phyloP scores from a whole-genome alignment of 2,329 filamentous ascomycete genomes.

The Teratosphaeria gauchensis region DNA sequence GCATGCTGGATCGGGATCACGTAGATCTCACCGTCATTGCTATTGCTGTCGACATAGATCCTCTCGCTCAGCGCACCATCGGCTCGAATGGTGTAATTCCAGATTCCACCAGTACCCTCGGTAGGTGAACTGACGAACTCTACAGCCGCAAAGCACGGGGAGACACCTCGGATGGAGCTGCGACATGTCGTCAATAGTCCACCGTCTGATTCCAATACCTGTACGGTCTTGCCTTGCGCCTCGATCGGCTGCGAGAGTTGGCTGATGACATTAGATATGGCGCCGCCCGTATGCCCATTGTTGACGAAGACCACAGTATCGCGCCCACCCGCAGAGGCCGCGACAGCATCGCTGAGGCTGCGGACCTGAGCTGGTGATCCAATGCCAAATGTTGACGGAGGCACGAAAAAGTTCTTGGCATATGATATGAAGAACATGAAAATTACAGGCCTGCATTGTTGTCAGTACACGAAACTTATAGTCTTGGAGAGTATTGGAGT shows the following conservation, averaged over 20 bases:
- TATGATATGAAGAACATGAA: constrained; percentile 33
- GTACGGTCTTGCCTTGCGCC: constrained; percentile 45
- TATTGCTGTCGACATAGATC: constrained; percentile 53
- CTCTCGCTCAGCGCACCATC: constrained; percentile 60
- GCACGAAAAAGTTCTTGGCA: constrained; percentile 73
- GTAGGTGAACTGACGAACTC: constrained; percentile 66
- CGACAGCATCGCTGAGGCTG: constrained; percentile 55
- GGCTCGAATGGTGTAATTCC: constrained; percentile 79
- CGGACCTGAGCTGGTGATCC: constrained; percentile 52
- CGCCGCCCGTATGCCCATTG: constrained; percentile 56
- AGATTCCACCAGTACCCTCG: constrained; percentile 56
- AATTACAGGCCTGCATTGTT: constrained; percentile 35
- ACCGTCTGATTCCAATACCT: constrained; percentile 45
- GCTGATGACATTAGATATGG: constrained; percentile 63
- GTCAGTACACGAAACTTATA: not conserved
- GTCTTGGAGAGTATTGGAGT: not conserved
- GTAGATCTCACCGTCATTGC: constrained; percentile 71
- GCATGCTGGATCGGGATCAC: constrained; percentile 69
- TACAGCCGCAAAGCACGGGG: constrained; percentile 62
- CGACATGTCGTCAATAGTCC: constrained; percentile 55
- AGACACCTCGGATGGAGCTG: constrained; percentile 49
- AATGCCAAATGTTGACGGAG: constrained; percentile 66
- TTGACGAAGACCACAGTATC: constrained; percentile 71
- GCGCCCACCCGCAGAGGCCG: constrained; percentile 47
- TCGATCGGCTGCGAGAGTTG: constrained; percentile 50